These are phyloP conservation scores for Geotrichum restrictum DNA, from an alignment of 1,139 yeast species.

Conservation along the genomic window DNA sequence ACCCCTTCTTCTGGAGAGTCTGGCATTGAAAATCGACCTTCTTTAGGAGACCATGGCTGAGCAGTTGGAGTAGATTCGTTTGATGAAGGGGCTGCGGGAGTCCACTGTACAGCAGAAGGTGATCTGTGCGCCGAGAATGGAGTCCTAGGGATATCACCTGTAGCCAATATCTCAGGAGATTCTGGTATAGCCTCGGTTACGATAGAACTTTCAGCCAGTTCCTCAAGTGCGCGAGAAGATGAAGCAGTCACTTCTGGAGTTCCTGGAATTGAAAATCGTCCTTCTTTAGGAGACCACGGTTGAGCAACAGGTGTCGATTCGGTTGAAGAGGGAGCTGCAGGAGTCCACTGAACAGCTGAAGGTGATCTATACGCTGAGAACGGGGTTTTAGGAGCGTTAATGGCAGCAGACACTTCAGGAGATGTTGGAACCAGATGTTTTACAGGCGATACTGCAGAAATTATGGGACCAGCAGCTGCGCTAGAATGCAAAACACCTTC, in stretches of 20 bases:
- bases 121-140: not conserved
- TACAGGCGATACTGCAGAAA: too few relatives aligned
- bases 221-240: too few relatives aligned
- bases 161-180: too few relatives aligned
- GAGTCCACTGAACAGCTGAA: constrained; percentile 1
- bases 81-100: constrained; percentile 4
- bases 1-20: not conserved
- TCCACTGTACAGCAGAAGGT: constrained; percentile 6
- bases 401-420: not conserved
- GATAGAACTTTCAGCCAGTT: too few relatives aligned
- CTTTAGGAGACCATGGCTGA: not conserved
- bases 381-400: not conserved
- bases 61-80: constrained; percentile 5
- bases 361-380: constrained; percentile 3
- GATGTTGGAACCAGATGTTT: not conserved
- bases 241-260: not conserved
- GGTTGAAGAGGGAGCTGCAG: constrained; percentile 2
- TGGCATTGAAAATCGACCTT: not conserved
- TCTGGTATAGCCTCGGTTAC: not conserved
- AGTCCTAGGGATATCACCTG: too few relatives aligned
- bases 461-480: not conserved
- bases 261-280: not conserved
- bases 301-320: constrained; percentile 5
- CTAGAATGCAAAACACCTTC: not conserved
- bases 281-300: not conserved